Conservation (phyloP, 1,284 basidiomycete genomes). For the Ceratobasidium sp. region DNA sequence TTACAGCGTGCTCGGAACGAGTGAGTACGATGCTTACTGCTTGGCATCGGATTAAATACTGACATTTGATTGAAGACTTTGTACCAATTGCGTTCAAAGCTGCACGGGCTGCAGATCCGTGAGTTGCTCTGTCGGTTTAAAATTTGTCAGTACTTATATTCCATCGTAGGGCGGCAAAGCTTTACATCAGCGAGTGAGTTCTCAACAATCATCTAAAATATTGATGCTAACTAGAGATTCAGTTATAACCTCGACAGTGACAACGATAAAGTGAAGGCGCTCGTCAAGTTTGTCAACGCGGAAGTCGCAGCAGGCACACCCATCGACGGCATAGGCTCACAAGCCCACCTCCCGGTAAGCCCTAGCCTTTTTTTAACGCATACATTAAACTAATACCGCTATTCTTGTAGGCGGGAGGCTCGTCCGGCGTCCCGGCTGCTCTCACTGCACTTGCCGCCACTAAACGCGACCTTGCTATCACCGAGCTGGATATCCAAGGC, state of each 20-base stretch:
- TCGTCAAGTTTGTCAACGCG: conserved; percentile 62
- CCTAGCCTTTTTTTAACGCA: conserved; percentile 51
- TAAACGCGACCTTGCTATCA: conserved; percentile 47
- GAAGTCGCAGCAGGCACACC: conserved; percentile 54
- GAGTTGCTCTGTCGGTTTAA: background rate
- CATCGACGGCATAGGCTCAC: conserved; percentile 56
- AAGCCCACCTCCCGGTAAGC: conserved; percentile 52
- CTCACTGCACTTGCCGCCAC: conserved; percentile 43
- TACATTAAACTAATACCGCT: conserved; percentile 25
- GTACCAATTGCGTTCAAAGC: conserved; percentile 47
- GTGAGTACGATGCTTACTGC: background rate
- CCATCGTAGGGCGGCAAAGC: conserved; percentile 44
- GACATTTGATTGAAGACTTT: conserved; percentile 41
- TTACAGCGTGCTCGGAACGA: conserved; percentile 31
- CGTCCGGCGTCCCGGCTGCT: conserved; percentile 36
- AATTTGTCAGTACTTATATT: background rate
- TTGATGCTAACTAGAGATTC: background rate
- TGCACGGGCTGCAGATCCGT: conserved; percentile 20
- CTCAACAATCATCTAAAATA: background rate
- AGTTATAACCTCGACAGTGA: conserved; percentile 43
- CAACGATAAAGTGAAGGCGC: conserved; percentile 64
- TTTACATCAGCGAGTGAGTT: conserved; percentile 45
- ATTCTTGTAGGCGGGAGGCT: conserved; percentile 10
- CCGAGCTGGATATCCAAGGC: conserved; percentile 47
- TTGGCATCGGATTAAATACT: background rate